phyloP scores from a whole-genome alignment of 2,329 filamentous ascomycete genomes.

The Orbilia quercus region DNA sequence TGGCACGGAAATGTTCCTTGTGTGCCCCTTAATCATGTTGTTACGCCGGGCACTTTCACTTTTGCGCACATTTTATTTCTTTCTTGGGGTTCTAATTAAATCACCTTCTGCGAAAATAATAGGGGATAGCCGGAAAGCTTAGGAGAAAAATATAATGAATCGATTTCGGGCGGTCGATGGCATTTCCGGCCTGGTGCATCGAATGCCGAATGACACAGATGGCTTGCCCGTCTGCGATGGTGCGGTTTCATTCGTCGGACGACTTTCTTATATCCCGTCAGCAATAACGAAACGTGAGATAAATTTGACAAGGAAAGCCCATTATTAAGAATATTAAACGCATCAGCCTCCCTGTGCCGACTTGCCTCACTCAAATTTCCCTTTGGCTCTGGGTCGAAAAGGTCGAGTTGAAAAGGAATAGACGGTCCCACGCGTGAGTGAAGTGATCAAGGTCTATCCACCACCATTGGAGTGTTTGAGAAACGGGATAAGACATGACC shows the following conservation, averaged over 20 bases:
- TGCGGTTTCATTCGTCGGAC: constrained; percentile 45
- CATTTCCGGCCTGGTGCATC: neutral
- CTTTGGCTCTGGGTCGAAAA: constrained; percentile 46
- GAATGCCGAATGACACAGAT: constrained; percentile 33
- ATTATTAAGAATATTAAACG: too few relatives aligned
- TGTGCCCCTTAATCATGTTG: constrained; percentile 55
- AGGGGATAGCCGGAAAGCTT: too few relatives aligned
- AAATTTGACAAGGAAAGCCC: constrained; percentile 21
- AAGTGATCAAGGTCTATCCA: constrained; percentile 25
- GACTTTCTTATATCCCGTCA: constrained; percentile 27
- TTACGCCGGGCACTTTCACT: constrained; percentile 46
- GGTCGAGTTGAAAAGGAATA: constrained; percentile 29
- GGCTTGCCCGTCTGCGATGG: constrained; percentile 18
- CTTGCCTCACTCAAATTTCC: constrained; percentile 47
- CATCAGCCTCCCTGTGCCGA: constrained; percentile 37
- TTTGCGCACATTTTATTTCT: constrained; percentile 27
- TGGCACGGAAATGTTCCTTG: constrained; percentile 23
- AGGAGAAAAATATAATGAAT: constrained; percentile 23
- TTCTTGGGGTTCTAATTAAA: neutral
- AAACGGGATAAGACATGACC: constrained; percentile 54
- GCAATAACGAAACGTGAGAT: constrained; percentile 43
- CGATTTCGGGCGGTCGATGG: neutral
- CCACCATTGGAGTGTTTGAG: constrained; percentile 44
- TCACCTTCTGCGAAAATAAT: too few relatives aligned
- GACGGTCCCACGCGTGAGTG: constrained; percentile 30